Conservation (phyloP, 345 rosid species). For the Pugionium cornutum region DNA sequence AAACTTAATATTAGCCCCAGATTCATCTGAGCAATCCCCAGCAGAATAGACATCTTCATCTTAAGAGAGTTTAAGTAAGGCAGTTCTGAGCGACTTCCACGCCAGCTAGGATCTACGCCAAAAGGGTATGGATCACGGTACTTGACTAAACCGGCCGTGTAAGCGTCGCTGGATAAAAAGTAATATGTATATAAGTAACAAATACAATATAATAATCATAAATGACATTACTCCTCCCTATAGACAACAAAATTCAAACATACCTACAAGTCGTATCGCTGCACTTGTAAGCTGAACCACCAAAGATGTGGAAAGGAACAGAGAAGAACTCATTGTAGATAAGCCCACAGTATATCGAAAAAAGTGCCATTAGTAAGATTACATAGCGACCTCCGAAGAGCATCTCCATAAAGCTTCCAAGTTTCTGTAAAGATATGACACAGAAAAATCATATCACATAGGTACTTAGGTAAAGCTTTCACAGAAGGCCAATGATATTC, state of each 20-base stretch:
- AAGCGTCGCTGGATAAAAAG: conserved; percentile 65
- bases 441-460: conserved; percentile 17
- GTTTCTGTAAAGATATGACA: conserved; percentile 59
- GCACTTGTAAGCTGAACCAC: conserved; percentile 92
- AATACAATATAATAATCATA: neutral
- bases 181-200: conserved; percentile 30
- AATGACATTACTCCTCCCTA: conserved; percentile 16
- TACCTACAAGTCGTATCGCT: conserved; percentile 84
- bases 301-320: conserved; percentile 92
- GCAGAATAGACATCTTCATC: conserved; percentile 96
- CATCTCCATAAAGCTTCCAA: conserved; percentile 99
- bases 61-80: conserved; percentile 93
- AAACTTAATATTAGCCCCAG: conserved; percentile 82
- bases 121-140: conserved; percentile 85
- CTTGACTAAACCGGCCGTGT: conserved; percentile 71
- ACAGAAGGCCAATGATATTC: neutral
- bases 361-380: conserved; percentile 85
- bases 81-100: conserved; percentile 95
- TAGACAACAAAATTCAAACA: conserved; percentile 21
- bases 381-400: conserved; percentile 94
- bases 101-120: conserved; percentile 99
- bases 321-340: conserved; percentile 98
- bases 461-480: conserved; percentile 1
- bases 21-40: conserved; percentile 96
- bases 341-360: conserved; percentile 95